Evolutionary conservation across 2,329 filamentous ascomycete genomes (phyloP).

Genomic region (Didymella arachidicola): DNA sequence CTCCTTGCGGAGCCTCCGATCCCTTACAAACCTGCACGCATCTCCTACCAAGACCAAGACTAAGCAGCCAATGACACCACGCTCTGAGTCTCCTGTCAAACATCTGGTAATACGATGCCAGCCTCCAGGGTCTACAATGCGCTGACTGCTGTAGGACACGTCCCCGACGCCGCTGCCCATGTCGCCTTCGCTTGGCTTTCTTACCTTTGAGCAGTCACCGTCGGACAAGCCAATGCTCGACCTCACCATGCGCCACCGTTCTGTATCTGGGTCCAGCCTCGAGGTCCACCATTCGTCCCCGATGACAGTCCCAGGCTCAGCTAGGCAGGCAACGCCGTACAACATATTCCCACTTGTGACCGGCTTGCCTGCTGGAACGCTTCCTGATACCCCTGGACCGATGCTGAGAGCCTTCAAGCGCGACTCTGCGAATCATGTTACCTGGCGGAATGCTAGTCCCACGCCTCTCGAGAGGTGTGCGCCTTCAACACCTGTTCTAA

Average conservation of each 20-base stretch:
- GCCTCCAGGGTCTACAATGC: neutral
- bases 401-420: slow-evolving; percentile 33
- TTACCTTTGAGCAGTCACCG: slow-evolving; percentile 40
- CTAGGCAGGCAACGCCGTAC: slow-evolving; percentile 12
- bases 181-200: slow-evolving; percentile 36
- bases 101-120: neutral
- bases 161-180: neutral
- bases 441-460: slow-evolving; percentile 12
- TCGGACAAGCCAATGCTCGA: slow-evolving; percentile 38
- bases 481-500: slow-evolving; percentile 23
- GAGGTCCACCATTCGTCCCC: slow-evolving; percentile 40
- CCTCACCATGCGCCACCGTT: slow-evolving; percentile 1
- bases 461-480: neutral
- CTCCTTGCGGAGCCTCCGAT: slow-evolving; percentile 40
- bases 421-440: slow-evolving; percentile 19
- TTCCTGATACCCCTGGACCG: slow-evolving; percentile 41
- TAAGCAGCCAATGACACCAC: slow-evolving; percentile 14
- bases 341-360: slow-evolving; percentile 4
- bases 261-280: slow-evolving; percentile 24
- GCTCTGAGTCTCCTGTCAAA: neutral
- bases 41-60: slow-evolving; percentile 28
- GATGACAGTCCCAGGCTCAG: slow-evolving; percentile 34
- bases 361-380: slow-evolving; percentile 32
- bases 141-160: slow-evolving; percentile 2
- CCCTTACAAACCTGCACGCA: slow-evolving; percentile 35